Conservation (phyloP, 2,329 filamentous ascomycete genomes). For the Neurospora sp. region DNA sequence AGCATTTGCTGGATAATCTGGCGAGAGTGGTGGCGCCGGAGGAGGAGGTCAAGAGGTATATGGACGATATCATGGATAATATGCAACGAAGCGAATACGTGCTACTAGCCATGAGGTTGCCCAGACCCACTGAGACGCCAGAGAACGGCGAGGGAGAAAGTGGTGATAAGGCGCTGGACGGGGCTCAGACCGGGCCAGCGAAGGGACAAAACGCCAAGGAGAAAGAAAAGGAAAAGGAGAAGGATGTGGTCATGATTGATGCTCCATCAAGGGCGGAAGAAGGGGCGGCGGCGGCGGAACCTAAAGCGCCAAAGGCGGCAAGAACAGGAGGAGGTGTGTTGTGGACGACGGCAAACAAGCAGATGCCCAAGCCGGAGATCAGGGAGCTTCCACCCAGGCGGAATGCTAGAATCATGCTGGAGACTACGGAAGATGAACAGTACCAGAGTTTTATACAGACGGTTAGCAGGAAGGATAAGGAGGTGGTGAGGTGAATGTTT, state of each 20-base stretch:
- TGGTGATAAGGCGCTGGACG: conserved; percentile 4
- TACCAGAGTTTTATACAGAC: conserved; percentile 36
- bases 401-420: background rate
- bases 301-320: conserved; percentile 3
- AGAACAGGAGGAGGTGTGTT: conserved; percentile 19
- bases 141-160: conserved; percentile 15
- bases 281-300: conserved; percentile 14
- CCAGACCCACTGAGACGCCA: conserved; percentile 29
- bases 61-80: conserved; percentile 61
- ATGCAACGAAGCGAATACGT: conserved; percentile 61
- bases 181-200: background rate
- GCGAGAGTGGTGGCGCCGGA: conserved; percentile 51
- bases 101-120: conserved; percentile 56
- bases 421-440: conserved; percentile 29
- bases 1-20: conserved; percentile 48
- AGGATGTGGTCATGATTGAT: background rate
- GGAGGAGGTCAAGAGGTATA: conserved; percentile 55
- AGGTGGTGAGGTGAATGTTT: conserved; percentile 5
- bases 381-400: conserved; percentile 11
- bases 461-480: conserved; percentile 24
- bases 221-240: background rate
- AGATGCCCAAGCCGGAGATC: conserved; percentile 15
- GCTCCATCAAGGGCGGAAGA: background rate
- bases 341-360: conserved; percentile 24
- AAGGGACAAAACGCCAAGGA: conserved; percentile 1